A percentile compares a stretch with the other conserved stretches of the same genome.
These are phyloP conservation scores for Blastocystis sp. DNA, from an alignment of 352 stramenopile species.

Conservation along the genomic window DNA sequence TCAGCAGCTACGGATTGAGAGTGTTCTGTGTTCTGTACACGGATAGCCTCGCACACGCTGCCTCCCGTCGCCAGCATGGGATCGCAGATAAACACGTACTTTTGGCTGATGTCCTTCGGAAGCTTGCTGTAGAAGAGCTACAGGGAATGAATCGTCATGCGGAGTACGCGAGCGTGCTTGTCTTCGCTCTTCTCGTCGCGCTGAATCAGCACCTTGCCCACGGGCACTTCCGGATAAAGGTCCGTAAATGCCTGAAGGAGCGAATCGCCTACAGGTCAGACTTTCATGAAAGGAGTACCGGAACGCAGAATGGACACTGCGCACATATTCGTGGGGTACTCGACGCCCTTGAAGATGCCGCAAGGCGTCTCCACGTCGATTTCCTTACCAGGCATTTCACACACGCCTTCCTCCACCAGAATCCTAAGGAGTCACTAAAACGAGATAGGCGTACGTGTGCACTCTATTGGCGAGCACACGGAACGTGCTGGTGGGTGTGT, in stretches of 20 bases:
- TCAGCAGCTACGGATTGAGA: constrained; percentile 59
- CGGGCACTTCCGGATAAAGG: constrained; percentile 62
- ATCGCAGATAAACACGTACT: constrained; percentile 72
- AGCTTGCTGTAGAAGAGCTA: constrained; percentile 73
- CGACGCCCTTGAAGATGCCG: constrained; percentile 69
- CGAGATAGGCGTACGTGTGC: background rate
- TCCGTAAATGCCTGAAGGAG: constrained; percentile 71
- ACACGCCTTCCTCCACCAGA: constrained; percentile 69
- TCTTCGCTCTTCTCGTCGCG: constrained; percentile 71
- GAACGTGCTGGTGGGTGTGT: constrained; percentile 9
- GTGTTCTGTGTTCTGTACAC: background rate
- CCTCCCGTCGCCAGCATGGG: constrained; percentile 73
- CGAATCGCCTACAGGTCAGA: constrained; percentile 63
- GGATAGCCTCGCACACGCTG: constrained; percentile 68
- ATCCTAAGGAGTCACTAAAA: constrained; percentile 17
- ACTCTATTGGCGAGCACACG: constrained; percentile 12
- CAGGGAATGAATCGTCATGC: background rate
- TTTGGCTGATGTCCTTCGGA: constrained; percentile 68
- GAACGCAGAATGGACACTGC: constrained; percentile 73
- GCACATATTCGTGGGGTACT: constrained; percentile 51
- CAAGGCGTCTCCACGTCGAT: constrained; percentile 71
- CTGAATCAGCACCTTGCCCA: constrained; percentile 73
- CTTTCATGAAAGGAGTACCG: background rate
- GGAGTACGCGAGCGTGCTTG: constrained; percentile 65
- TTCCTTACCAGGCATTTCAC: constrained; percentile 65